Base-by-base conservation (phyloP, 106 monocot species). In the Acorus calamus region DNA sequence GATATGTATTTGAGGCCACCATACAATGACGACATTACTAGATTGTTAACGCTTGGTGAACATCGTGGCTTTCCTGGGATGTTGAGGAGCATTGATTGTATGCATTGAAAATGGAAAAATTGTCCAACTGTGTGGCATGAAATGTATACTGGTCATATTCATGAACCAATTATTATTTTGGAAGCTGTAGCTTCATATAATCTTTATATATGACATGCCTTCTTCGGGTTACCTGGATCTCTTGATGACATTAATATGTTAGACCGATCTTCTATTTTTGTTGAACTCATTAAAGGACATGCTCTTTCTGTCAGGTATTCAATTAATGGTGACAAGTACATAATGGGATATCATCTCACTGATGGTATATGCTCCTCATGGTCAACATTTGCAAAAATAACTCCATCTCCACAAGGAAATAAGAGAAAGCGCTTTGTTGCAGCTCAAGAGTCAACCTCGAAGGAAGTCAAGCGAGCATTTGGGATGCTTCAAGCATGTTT, bases 121-220 rank as follows among this genome's bases (percentile, higher is more conserved):
- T n/a, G n/a, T n/a, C n/a, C n/a, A n/a, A n/a, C n/a, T n/a, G n/a
- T n/a, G n/a, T n/a, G n/a, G n/a, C n/a, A n/a, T n/a, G n/a, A n/a
- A n/a, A n/a, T n/a, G n/a, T n/a, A n/a, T n/a, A n/a, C n/a, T n/a
- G n/a, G n/a, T n/a, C n/a, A n/a, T n/a, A n/a, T n/a, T n/a, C n/a
- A n/a, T n/a, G n/a, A n/a, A n/a, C n/a, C n/a, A n/a, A n/a, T n/a
- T n/a, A n/a, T n/a, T 49, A 6, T 63, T 12, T 48, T 49, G 12
- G 62, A 47, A 50, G 49, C 3, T 0, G 49, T 63, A 3, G 63
- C 4, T 11, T 63, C 63, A 4, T 44, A 50, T 50, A 28, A 63
- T 63, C 13, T 63, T 49, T 63, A 50, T 47, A 48, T 50, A 63
- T 63, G 63, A 10, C 63, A 63, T 63, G 63, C 63, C 48, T 63